phyloP scores from a whole-genome alignment of 176 grass and related monocot genomes.

The Avena eriantha region DNA sequence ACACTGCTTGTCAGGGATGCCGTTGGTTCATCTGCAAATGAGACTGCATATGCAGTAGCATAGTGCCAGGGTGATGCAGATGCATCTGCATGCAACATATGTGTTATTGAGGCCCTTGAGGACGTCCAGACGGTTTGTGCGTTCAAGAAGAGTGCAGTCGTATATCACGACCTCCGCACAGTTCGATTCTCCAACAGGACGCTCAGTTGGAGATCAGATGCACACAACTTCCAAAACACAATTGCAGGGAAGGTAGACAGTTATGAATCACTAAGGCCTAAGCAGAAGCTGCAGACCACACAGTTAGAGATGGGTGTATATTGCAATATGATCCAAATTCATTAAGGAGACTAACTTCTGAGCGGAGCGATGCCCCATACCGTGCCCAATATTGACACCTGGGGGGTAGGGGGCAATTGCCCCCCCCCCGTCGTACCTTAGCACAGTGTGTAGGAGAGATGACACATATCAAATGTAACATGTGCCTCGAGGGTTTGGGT shows the following conservation, averaged over 20 bases:
- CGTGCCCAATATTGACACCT: too few species aligned
- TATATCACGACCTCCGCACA: background rate
- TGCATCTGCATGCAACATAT: background rate
- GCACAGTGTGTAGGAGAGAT: too few species aligned
- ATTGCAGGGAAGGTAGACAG: background rate
- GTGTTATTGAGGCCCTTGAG: background rate
- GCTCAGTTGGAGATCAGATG: background rate
- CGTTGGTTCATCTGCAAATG: too few species aligned
- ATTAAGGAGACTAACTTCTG: too few species aligned
- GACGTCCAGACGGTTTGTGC: background rate
- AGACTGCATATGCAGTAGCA: background rate
- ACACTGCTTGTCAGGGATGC: background rate
- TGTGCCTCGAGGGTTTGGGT: background rate
- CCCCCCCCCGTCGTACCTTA: too few species aligned
- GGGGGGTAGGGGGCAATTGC: too few species aligned
- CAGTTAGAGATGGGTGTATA: background rate
- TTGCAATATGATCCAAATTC: too few species aligned
- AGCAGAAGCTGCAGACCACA: too few species aligned
- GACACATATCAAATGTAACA: background rate
- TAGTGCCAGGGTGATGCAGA: background rate
- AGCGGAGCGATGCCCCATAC: too few species aligned
- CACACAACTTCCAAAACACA: background rate
- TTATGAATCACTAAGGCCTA: background rate
- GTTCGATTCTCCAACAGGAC: background rate
- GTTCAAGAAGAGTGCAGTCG: background rate